Percentiles rank a stretch among this genome's conserved stretches.
Evolutionary conservation across 768 basidiomycete genomes (phyloP).

Genomic region (Pholiota molesta): DNA sequence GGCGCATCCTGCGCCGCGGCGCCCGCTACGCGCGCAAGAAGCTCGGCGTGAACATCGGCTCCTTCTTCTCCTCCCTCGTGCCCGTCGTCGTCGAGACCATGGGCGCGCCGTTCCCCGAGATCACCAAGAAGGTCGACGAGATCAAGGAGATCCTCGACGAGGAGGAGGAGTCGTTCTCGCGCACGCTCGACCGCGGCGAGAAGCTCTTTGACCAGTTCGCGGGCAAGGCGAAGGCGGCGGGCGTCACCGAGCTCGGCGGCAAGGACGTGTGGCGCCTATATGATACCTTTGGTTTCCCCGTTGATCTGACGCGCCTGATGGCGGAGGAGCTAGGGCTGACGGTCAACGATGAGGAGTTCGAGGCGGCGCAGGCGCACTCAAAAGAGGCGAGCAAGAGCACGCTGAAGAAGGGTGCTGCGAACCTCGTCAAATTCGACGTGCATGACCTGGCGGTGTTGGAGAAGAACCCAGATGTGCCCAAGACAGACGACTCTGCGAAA

Average conservation of each 20-base stretch:
- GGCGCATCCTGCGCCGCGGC: slow-evolving; percentile 90
- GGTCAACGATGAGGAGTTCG: slow-evolving; percentile 89
- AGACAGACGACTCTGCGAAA: slow-evolving; percentile 93
- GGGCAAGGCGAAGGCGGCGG: slow-evolving; percentile 61
- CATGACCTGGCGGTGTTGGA: slow-evolving; percentile 91
- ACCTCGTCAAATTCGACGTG: slow-evolving; percentile 90
- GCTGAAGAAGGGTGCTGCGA: slow-evolving; percentile 66
- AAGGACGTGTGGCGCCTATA: slow-evolving; percentile 97
- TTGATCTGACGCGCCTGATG: slow-evolving; percentile 95
- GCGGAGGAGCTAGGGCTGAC: slow-evolving; percentile 88
- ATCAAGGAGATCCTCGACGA: slow-evolving; percentile 96
- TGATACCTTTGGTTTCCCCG: slow-evolving; percentile 98
- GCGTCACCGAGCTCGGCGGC: slow-evolving; percentile 72
- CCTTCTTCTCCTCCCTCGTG: slow-evolving; percentile 91
- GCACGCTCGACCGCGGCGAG: slow-evolving; percentile 97
- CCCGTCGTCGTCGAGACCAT: slow-evolving; percentile 90
- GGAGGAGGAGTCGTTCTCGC: slow-evolving; percentile 96
- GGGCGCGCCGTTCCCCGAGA: slow-evolving; percentile 91
- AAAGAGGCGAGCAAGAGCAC: slow-evolving; percentile 91
- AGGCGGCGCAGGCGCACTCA: slow-evolving; percentile 82
- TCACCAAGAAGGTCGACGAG: slow-evolving; percentile 77
- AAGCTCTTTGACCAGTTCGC: slow-evolving; percentile 93
- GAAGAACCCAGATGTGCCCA: slow-evolving; percentile 72
- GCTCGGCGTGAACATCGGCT: slow-evolving; percentile 87
- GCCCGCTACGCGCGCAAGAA: slow-evolving; percentile 97